A percentile compares a stretch with the other conserved stretches of the same genome.
Evolutionary conservation across 2,329 filamentous ascomycete genomes (phyloP).

Genomic region (Exserohilum rostratum): DNA sequence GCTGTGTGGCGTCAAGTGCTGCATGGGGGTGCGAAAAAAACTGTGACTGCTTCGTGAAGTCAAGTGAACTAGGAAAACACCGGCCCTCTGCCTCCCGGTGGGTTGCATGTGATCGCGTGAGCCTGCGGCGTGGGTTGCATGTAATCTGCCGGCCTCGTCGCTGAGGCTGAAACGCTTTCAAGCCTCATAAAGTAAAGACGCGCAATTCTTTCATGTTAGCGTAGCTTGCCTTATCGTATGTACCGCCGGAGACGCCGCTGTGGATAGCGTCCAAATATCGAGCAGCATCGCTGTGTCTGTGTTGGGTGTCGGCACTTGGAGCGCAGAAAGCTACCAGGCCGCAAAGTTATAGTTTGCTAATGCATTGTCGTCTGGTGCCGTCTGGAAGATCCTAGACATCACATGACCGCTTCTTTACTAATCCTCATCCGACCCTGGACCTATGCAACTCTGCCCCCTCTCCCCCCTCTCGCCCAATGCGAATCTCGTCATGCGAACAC

Average conservation of each 20-base stretch:
- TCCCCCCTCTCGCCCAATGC: no score
- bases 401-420: no score
- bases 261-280: no score
- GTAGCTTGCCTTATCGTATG: neutral
- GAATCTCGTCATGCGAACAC: no score
- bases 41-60: neutral
- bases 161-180: neutral
- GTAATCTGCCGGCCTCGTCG: neutral
- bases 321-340: neutral
- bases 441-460: no score
- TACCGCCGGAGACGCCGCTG: no score
- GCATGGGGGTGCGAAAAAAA: neutral
- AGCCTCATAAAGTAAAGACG: neutral
- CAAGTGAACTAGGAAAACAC: no score
- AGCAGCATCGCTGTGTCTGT: no score
- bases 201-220: neutral
- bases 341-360: neutral
- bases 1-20: neutral
- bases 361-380: neutral
- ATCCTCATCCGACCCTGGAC: neutral
- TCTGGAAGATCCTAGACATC: no score
- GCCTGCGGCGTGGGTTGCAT: neutral
- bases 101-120: neutral
- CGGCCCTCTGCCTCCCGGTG: no score
- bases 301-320: neutral